phyloP scores from a whole-genome alignment of 306 rosid species.

The Vigna hirtella region DNA sequence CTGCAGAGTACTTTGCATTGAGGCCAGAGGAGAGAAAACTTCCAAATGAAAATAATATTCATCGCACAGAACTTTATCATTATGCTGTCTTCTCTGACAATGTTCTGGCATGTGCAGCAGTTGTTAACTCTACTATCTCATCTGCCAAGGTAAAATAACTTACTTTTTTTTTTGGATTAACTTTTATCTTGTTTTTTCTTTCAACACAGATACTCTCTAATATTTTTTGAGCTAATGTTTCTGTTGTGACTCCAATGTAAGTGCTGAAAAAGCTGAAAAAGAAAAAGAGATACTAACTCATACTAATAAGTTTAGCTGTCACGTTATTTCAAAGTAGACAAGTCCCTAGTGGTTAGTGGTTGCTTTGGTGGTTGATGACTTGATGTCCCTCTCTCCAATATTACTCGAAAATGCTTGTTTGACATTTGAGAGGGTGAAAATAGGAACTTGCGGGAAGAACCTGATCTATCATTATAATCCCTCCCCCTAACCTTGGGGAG shows the following conservation, averaged over 20 bases:
- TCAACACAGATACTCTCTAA: background rate
- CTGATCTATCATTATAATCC: background rate
- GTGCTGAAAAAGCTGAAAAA: background rate
- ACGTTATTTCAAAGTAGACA: constrained; percentile 25
- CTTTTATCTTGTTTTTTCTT: background rate
- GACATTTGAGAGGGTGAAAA: constrained; percentile 2
- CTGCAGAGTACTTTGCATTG: constrained; percentile 45
- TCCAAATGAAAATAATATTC: constrained; percentile 42
- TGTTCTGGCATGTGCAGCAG: constrained; percentile 46
- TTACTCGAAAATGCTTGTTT: constrained; percentile 17
- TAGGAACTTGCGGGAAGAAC: constrained; percentile 20
- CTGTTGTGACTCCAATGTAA: constrained; percentile 8
- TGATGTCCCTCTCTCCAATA: constrained; percentile 10
- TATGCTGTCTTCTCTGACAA: constrained; percentile 48
- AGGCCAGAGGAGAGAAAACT: constrained; percentile 44
- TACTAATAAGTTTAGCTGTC: constrained; percentile 21
- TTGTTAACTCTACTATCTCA: constrained; percentile 44
- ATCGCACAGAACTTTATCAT: constrained; percentile 43
- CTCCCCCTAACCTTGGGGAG: background rate
- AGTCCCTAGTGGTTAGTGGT: constrained; percentile 6
- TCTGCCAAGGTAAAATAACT: constrained; percentile 39
- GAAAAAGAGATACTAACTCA: background rate
- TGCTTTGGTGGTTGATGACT: constrained; percentile 31
- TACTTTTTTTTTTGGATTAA: background rate
- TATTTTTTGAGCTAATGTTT: constrained; percentile 23